Conservation (phyloP, 2,329 filamentous ascomycete species). For the Xylariaceae sp. region DNA sequence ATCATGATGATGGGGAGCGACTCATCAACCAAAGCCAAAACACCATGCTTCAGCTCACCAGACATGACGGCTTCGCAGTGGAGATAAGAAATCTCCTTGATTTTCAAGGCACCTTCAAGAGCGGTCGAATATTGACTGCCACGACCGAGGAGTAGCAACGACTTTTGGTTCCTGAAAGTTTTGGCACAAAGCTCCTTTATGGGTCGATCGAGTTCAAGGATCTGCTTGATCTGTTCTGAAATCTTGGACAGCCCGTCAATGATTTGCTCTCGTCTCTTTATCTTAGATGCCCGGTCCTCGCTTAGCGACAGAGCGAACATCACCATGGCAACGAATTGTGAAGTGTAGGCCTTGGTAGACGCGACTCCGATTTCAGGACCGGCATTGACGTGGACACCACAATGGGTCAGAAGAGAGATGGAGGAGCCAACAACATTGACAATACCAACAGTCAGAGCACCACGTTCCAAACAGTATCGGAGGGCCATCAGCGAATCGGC, state of each 20-base stretch:
- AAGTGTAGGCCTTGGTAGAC: constrained; percentile 98
- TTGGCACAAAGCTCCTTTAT: constrained; percentile 94
- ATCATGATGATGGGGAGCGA: constrained; percentile 99
- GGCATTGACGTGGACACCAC: constrained; percentile 99
- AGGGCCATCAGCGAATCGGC: constrained; percentile 96
- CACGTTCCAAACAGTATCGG: constrained; percentile 95
- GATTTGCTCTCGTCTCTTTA: constrained; percentile 86
- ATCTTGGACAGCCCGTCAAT: constrained; percentile 88
- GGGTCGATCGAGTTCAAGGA: constrained; percentile 83
- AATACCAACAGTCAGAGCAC: constrained; percentile 93
- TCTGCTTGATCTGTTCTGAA: constrained; percentile 86
- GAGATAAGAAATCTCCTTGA: constrained; percentile 99
- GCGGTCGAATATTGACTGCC: constrained; percentile 96
- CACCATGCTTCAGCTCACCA: constrained; percentile 98
- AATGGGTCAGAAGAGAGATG: constrained; percentile 98
- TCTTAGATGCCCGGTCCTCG: constrained; percentile 94
- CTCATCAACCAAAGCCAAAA: constrained; percentile 94
- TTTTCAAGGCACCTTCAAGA: constrained; percentile 95
- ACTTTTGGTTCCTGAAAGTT: constrained; percentile 97
- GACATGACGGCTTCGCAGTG: constrained; percentile 99
- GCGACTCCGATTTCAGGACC: constrained; percentile 98
- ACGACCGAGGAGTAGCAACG: constrained; percentile 84
- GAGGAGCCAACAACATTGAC: constrained; percentile 98
- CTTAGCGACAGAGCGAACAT: constrained; percentile 97
- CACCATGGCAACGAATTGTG: constrained; percentile 98